These are phyloP conservation scores for Neurospora africana DNA, from an alignment of 495 filamentous ascomycete species.

Conservation along the genomic window DNA sequence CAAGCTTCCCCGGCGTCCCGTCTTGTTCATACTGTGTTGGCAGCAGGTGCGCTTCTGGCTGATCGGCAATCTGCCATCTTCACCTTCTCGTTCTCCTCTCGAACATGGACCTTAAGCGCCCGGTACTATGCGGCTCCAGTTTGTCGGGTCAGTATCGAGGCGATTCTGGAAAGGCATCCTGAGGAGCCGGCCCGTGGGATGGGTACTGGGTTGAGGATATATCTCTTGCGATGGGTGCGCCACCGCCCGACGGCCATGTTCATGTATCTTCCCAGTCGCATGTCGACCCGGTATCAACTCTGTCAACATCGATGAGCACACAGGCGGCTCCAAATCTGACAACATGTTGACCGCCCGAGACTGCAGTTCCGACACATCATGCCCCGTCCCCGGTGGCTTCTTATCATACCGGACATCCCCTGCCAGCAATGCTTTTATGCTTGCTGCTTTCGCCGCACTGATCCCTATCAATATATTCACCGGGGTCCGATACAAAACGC, in stretches of 20 bases:
- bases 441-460: constrained; percentile 29
- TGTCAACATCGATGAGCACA: background rate
- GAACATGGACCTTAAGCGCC: background rate
- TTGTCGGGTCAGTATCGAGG: background rate
- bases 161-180: background rate
- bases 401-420: constrained; percentile 19
- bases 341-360: constrained; percentile 4
- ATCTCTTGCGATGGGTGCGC: background rate
- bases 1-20: background rate
- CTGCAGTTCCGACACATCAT: constrained; percentile 9
- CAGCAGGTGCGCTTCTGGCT: background rate
- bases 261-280: background rate
- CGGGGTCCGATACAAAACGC: constrained; percentile 27
- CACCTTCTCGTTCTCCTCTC: background rate
- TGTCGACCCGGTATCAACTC: background rate
- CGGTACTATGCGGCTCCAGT: background rate
- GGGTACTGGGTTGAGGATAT: background rate
- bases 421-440: constrained; percentile 25
- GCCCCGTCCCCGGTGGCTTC: constrained; percentile 15
- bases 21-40: background rate
- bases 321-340: background rate
- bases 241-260: background rate
- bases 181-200: background rate
- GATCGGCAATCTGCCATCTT: background rate
- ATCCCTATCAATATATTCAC: constrained; percentile 25